Evolutionary conservation across 371 early-diverging fungal genomes (phyloP).

Genomic region (Mortierella sp.): DNA sequence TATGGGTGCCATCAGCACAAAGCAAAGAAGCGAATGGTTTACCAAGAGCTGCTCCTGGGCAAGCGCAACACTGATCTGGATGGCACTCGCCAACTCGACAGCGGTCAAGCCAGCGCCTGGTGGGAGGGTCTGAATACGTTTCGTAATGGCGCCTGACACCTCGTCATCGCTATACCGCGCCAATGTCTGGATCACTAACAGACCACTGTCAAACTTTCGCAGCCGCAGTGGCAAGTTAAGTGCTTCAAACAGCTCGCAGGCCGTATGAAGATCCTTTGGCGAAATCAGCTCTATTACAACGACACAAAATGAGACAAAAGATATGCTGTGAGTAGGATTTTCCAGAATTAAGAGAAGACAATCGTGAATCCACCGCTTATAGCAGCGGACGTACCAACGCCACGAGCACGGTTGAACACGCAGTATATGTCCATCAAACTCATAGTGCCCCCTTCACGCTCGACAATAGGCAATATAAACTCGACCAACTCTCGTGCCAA

Average conservation of each 20-base stretch:
- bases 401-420: slow-evolving; percentile 92
- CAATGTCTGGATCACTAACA: slow-evolving; percentile 77
- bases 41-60: slow-evolving; percentile 85
- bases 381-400: slow-evolving; percentile 71
- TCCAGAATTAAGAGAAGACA: not conserved
- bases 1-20: not conserved
- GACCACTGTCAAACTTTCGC: slow-evolving; percentile 83
- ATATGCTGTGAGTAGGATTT: not conserved
- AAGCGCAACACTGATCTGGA: slow-evolving; percentile 76
- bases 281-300: slow-evolving; percentile 79
- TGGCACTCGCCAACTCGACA: slow-evolving; percentile 76
- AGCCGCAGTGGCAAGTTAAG: slow-evolving; percentile 81
- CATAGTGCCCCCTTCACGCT: slow-evolving; percentile 78
- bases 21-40: not conserved
- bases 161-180: slow-evolving; percentile 79
- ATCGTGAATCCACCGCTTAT: not conserved
- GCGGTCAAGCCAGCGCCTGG: slow-evolving; percentile 74
- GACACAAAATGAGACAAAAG: not conserved
- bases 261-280: slow-evolving; percentile 87
- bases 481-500: slow-evolving; percentile 89
- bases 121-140: slow-evolving; percentile 64
- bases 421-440: slow-evolving; percentile 93
- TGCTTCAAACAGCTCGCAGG: slow-evolving; percentile 75
- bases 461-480: slow-evolving; percentile 77
- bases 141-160: slow-evolving; percentile 70